Conservation (phyloP, 306 rosid genomes). For the Vigna trinervia region DNA sequence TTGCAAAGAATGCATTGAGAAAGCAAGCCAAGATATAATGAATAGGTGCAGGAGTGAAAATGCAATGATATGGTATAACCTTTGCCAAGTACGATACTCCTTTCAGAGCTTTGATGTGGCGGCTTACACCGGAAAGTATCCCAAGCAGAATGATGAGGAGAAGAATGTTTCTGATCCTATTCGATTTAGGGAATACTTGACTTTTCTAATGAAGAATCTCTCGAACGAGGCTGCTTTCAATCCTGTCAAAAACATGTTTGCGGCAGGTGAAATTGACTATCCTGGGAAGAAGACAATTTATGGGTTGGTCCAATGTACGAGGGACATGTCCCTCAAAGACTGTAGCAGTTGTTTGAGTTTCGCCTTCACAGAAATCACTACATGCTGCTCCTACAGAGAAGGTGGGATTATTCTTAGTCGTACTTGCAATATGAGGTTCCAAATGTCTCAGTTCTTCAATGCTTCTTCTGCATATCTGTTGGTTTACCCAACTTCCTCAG, state of each 20-base stretch:
- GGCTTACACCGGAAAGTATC: slow-evolving; percentile 55
- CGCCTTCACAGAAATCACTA: slow-evolving; percentile 49
- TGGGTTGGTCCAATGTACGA: slow-evolving; percentile 69
- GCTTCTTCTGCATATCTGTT: slow-evolving; percentile 36
- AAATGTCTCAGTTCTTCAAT: slow-evolving; percentile 44
- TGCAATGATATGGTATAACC: slow-evolving; percentile 70
- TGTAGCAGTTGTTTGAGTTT: slow-evolving; percentile 54
- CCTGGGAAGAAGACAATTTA: slow-evolving; percentile 44
- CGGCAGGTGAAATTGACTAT: slow-evolving; percentile 47
- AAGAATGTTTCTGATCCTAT: slow-evolving; percentile 40
- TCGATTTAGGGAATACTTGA: slow-evolving; percentile 35
- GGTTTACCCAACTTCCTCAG: slow-evolving; percentile 41
- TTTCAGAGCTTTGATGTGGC: slow-evolving; percentile 39
- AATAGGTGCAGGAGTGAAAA: slow-evolving; percentile 46
- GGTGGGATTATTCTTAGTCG: slow-evolving; percentile 53
- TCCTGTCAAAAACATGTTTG: slow-evolving; percentile 53
- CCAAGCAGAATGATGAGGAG: slow-evolving; percentile 33
- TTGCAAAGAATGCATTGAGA: slow-evolving; percentile 55
- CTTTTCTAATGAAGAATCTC: slow-evolving; percentile 43
- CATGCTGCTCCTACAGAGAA: slow-evolving; percentile 46
- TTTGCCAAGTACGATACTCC: slow-evolving; percentile 67
- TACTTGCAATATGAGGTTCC: slow-evolving; percentile 59
- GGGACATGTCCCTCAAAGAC: slow-evolving; percentile 43
- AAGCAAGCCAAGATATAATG: slow-evolving; percentile 56
- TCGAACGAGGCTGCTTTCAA: slow-evolving; percentile 43